Base-by-base conservation (phyloP, 305 asterid genomes). In the Nicotiana rustica region DNA sequence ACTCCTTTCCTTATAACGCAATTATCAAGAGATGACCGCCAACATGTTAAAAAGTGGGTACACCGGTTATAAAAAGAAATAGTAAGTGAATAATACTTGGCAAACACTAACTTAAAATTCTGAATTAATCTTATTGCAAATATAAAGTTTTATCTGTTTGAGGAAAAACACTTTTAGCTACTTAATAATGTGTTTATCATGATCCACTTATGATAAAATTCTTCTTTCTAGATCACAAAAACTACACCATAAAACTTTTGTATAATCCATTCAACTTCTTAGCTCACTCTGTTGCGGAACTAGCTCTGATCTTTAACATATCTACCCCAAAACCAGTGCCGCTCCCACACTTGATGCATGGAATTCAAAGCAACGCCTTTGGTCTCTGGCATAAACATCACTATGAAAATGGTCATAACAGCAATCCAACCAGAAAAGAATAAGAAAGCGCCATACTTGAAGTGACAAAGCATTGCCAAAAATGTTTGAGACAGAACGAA, bases 321-420 rank as follows among this genome's bases (percentile, higher is more conserved):
- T n/a, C 81, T 78, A 17, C 56, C 29, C 87, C 87, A 78, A 10
- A 78, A 85, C 79, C 88, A 79, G 41, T 85, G 83, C 10, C 55
- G 10, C 25, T 69, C 81, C 88, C 81, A 85, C 3, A 79, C 83
- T 38, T 49, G 76, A 71, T 69, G 6, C 85, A 71, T 82, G 8
- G 64, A 79, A 57, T 85, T 64, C 6, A 79, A 18, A 4, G 75
- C 84, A 56, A 82, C 29, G 7, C 84, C 82, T 67, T 83, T 73
- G 19, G 84, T 80, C 67, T 83, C 85, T 0, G 83, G 86, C 80
- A 83, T 25, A 19, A 83, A 86, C 21, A 83, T 14, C 2, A 19
- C 60, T 4, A 85, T 18, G n/a, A 83, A 67, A 8, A 60, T 41
- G 10, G 88, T 83, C 85, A 83, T 81, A 5, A 77, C 8, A 4